These are phyloP conservation scores for Dioscorea dumetorum DNA, from an alignment of 106 monocot species.

Conservation along the genomic window DNA sequence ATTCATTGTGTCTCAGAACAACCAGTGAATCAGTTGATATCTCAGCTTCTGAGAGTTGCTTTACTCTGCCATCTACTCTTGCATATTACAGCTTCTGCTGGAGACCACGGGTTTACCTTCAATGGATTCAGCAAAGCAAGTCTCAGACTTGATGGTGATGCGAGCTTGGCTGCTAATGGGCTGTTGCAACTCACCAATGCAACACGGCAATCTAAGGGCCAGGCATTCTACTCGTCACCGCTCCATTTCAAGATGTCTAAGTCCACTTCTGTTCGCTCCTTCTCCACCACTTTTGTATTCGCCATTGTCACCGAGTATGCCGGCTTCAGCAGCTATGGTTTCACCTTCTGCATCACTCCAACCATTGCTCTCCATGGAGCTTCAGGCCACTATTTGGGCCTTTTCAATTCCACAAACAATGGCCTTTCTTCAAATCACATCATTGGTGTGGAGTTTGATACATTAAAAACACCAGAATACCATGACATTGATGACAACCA, in stretches of 20 bases:
- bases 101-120: constrained; percentile 3
- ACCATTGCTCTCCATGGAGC: not conserved
- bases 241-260: constrained; percentile 4
- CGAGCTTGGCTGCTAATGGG: constrained; percentile 7
- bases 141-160: constrained; percentile 9
- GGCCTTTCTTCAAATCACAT: constrained; percentile 6
- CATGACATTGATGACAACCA: constrained; percentile 7
- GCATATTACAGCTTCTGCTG: too few species aligned
- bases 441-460: constrained; percentile 8
- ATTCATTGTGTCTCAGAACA: too few species aligned
- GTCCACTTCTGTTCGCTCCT: not conserved
- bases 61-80: too few species aligned
- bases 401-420: constrained; percentile 7
- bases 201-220: constrained; percentile 3
- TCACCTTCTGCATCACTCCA: constrained; percentile 11
- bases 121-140: constrained; percentile 2
- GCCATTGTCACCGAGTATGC: constrained; percentile 5
- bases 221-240: constrained; percentile 4
- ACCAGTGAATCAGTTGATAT: too few species aligned
- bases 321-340: not conserved
- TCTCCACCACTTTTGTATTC: constrained; percentile 8
- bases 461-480: constrained; percentile 1
- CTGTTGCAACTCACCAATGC: constrained; percentile 14
- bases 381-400: not conserved
- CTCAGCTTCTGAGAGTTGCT: too few species aligned